Conservation (phyloP, 768 basidiomycete genomes). For the Xanthoconium purpureum region DNA sequence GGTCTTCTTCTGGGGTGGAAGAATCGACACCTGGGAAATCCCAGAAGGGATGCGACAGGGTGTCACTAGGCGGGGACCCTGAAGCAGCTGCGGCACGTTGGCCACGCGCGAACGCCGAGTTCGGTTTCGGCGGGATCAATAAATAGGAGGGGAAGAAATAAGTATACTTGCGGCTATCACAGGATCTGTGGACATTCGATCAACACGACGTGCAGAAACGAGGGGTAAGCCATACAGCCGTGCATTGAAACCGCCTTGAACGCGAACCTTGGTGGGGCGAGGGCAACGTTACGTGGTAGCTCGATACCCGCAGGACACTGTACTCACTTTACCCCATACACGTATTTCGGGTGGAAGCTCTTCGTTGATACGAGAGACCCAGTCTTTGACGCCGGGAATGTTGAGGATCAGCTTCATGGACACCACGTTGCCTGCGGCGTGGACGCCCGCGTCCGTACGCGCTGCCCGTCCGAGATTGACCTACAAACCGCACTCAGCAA, state of each 20-base stretch:
- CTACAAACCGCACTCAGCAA: slow-evolving; percentile 36
- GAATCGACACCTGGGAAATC: slow-evolving; percentile 33
- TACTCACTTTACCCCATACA: slow-evolving; percentile 83
- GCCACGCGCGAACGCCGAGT: slow-evolving; percentile 52
- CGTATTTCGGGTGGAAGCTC: slow-evolving; percentile 90
- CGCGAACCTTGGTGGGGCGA: slow-evolving; percentile 47
- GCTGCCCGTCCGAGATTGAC: slow-evolving; percentile 86
- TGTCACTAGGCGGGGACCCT: slow-evolving; percentile 10
- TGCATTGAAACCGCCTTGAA: slow-evolving; percentile 81
- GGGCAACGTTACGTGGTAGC: not conserved
- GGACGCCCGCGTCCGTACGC: slow-evolving; percentile 95
- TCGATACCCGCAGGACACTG: not conserved
- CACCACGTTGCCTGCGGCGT: slow-evolving; percentile 93
- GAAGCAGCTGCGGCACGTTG: slow-evolving; percentile 35
- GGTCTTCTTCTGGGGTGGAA: slow-evolving; percentile 53
- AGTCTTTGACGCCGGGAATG: slow-evolving; percentile 67
- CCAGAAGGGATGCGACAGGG: slow-evolving; percentile 64
- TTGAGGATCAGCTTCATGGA: slow-evolving; percentile 84
- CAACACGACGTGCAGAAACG: not conserved
- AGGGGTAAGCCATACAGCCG: slow-evolving; percentile 47
- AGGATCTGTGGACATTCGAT: slow-evolving; percentile 49
- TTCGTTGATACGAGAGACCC: slow-evolving; percentile 74
- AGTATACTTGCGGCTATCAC: slow-evolving; percentile 96
- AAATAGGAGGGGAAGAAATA: slow-evolving; percentile 96
- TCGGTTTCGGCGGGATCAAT: slow-evolving; percentile 84